Conservation (phyloP, 2,329 filamentous ascomycete genomes). For the Dothistroma septosporum region DNA sequence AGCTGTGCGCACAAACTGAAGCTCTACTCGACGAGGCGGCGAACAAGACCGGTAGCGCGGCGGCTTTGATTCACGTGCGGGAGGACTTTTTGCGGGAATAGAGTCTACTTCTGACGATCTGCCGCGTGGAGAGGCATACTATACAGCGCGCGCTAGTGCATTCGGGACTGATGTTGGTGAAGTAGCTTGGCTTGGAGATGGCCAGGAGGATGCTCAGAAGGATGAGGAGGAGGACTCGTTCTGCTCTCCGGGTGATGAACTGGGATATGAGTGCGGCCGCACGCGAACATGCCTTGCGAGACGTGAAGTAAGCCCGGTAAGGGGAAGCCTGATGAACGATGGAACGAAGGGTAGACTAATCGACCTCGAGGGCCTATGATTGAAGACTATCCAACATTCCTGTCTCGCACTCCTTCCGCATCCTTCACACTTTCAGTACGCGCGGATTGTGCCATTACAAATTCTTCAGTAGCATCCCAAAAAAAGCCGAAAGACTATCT, state of each 20-base stretch:
- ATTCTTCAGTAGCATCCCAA: neutral
- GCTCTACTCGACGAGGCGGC: constrained; percentile 79
- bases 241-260: too few relatives aligned
- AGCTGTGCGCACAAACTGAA: constrained; percentile 78
- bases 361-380: neutral
- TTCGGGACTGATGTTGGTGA: neutral
- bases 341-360: neutral
- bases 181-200: neutral
- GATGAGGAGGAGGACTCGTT: neutral
- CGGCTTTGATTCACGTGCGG: constrained; percentile 72
- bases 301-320: too few relatives aligned
- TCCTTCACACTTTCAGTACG: neutral
- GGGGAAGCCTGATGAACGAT: too few relatives aligned
- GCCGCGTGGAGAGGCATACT: neutral
- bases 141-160: neutral
- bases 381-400: neutral
- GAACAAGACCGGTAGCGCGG: constrained; percentile 55
- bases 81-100: constrained; percentile 40
- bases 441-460: constrained; percentile 4
- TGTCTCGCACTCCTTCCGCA: neutral
- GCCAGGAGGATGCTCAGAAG: neutral
- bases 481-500: constrained; percentile 9
- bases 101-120: neutral
- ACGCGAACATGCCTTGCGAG: too few relatives aligned
- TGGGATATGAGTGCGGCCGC: too few relatives aligned